Evolutionary conservation across 495 filamentous ascomycete species (phyloP).

Genomic region (Amphirosellinia nigrospora): DNA sequence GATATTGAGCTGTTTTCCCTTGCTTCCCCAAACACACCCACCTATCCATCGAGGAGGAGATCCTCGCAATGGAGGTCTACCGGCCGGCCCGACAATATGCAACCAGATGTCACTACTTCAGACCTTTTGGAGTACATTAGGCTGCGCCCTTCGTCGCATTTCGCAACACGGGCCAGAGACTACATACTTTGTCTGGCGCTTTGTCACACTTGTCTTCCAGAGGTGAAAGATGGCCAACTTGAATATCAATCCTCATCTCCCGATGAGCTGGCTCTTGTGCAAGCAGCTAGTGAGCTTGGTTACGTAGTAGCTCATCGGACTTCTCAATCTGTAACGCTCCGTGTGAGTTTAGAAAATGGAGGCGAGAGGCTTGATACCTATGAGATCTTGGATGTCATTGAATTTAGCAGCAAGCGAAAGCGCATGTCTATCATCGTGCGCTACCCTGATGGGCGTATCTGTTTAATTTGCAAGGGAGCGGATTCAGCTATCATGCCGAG

Average conservation of each 20-base stretch:
- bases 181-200: slow-evolving; percentile 84
- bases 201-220: slow-evolving; percentile 90
- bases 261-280: slow-evolving; percentile 82
- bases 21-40: slow-evolving; percentile 30
- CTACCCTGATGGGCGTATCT: slow-evolving; percentile 83
- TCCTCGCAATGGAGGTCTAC: slow-evolving; percentile 47
- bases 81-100: slow-evolving; percentile 47
- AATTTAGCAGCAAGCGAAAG: slow-evolving; percentile 89
- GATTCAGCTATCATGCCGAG: slow-evolving; percentile 78
- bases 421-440: slow-evolving; percentile 89
- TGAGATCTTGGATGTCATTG: slow-evolving; percentile 82
- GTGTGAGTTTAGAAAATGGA: slow-evolving; percentile 36
- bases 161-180: slow-evolving; percentile 79
- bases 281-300: slow-evolving; percentile 82
- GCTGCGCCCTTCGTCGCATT: slow-evolving; percentile 74
- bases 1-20: slow-evolving; percentile 39
- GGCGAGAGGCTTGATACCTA: slow-evolving; percentile 61
- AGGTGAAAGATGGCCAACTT: slow-evolving; percentile 66
- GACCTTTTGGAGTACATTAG: slow-evolving; percentile 80
- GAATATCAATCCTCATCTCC: slow-evolving; percentile 88
- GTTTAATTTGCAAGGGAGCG: slow-evolving; percentile 87
- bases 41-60: slow-evolving; percentile 33
- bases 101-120: slow-evolving; percentile 65
- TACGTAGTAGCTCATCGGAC: slow-evolving; percentile 70
- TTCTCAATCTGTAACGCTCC: slow-evolving; percentile 48